phyloP scores from a whole-genome alignment of 495 filamentous ascomycete genomes.

The Hyaloscypha finlandica region DNA sequence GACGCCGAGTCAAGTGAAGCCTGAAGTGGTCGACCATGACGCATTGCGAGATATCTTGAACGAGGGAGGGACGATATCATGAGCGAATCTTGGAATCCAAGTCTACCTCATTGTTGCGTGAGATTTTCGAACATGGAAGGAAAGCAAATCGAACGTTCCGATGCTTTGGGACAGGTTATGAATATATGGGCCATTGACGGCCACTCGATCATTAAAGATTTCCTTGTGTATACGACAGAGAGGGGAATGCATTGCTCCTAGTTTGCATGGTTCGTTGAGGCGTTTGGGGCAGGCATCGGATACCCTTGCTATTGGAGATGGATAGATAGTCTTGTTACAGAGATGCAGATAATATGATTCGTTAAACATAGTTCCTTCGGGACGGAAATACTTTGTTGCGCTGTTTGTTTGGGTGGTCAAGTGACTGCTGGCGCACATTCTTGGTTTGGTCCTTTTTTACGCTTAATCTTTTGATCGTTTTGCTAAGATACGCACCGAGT shows the following conservation, averaged over 20 bases:
- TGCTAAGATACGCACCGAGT: too few species aligned
- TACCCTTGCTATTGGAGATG: not conserved
- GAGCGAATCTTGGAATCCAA: not conserved
- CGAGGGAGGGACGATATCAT: not conserved
- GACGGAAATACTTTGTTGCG: not conserved
- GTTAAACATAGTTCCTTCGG: not conserved
- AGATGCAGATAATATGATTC: not conserved
- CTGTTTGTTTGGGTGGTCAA: not conserved
- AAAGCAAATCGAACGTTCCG: not conserved
- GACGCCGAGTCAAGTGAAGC: conserved; percentile 44
- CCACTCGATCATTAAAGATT: not conserved
- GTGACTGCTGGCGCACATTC: not conserved
- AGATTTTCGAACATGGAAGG: not conserved
- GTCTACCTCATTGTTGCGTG: too few species aligned
- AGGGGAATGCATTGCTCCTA: not conserved
- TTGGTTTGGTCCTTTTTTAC: not conserved
- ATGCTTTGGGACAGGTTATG: not conserved
- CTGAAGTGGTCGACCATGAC: conserved; percentile 40
- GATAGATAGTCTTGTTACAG: not conserved
- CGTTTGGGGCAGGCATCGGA: not conserved
- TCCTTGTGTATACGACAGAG: not conserved
- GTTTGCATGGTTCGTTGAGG: not conserved
- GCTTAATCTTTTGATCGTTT: too few species aligned
- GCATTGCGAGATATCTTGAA: conserved; percentile 27
- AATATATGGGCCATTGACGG: not conserved